These are phyloP conservation scores for Coriaria nepalensis DNA, from an alignment of 306 rosid genomes.

Conservation along the genomic window DNA sequence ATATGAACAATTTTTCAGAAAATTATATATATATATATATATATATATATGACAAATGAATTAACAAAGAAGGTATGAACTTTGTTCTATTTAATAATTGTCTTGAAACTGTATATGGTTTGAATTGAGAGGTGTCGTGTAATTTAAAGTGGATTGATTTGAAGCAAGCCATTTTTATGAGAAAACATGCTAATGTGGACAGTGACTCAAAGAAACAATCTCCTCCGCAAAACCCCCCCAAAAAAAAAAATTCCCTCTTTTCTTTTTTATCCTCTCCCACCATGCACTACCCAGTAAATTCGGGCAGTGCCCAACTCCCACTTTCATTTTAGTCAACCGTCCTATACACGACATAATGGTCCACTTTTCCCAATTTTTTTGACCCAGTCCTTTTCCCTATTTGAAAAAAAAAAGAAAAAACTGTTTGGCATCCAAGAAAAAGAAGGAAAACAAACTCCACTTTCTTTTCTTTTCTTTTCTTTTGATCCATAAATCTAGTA, in stretches of 20 bases:
- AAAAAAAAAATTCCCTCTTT: no score
- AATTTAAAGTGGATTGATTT: no score
- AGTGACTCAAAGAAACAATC: not conserved
- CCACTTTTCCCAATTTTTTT: slow-evolving; percentile 57
- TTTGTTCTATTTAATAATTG: no score
- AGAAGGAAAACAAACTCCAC: slow-evolving; percentile 28
- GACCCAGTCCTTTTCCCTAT: slow-evolving; percentile 41
- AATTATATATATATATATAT: no score
- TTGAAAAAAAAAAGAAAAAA: not conserved
- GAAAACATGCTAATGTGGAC: no score
- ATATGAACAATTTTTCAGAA: no score
- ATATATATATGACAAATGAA: no score
- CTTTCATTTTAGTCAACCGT: slow-evolving; percentile 54
- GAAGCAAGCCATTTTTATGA: no score
- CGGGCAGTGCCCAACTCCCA: slow-evolving; percentile 1
- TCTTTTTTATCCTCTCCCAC: not conserved
- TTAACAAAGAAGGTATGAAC: no score
- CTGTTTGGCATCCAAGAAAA: slow-evolving; percentile 32
- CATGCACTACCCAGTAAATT: not conserved
- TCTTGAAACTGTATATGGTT: no score
- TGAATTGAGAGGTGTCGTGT: no score
- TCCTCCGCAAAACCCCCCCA: not conserved
- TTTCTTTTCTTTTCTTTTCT: not conserved
- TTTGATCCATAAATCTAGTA: slow-evolving; percentile 17
- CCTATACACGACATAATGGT: slow-evolving; percentile 44